Conservation (phyloP, 495 filamentous ascomycete genomes). For the Penicillium alfredii region DNA sequence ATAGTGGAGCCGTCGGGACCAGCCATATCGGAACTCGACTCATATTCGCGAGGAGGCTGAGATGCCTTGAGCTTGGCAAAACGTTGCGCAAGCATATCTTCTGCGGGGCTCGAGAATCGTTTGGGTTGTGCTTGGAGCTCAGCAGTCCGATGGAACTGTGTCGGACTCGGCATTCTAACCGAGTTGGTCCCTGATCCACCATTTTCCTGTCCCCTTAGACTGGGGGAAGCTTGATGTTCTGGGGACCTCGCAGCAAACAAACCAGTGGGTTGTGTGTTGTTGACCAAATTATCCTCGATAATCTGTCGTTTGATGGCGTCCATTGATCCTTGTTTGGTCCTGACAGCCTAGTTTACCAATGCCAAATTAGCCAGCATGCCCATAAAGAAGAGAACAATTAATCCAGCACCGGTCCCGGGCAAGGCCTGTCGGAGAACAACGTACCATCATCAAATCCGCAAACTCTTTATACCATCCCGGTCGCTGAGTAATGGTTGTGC, state of each 20-base stretch:
- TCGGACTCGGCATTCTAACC: constrained; percentile 41
- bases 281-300: constrained; percentile 37
- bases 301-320: constrained; percentile 41
- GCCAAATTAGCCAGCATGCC: constrained; percentile 11
- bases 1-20: constrained; percentile 23
- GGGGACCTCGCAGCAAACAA: constrained; percentile 8
- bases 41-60: constrained; percentile 19
- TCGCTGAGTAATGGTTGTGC: constrained; percentile 23
- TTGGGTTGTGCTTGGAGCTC: constrained; percentile 16
- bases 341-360: constrained; percentile 25
- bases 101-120: constrained; percentile 24
- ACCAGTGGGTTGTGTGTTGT: constrained; percentile 26
- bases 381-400: too few species aligned
- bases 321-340: constrained; percentile 45
- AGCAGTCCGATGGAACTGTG: constrained; percentile 30
- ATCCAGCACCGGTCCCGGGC: too few species aligned
- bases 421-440: too few species aligned
- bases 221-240: constrained; percentile 3
- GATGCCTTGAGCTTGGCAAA: constrained; percentile 40
- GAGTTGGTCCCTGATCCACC: constrained; percentile 12
- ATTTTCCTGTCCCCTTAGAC: constrained; percentile 22
- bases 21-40: constrained; percentile 22
- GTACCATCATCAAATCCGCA: constrained; percentile 38
- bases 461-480: constrained; percentile 39
- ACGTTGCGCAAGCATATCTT: constrained; percentile 39